Evolutionary conservation across 371 early-diverging fungal genomes (phyloP).

Genomic region (Massospora cicadina): DNA sequence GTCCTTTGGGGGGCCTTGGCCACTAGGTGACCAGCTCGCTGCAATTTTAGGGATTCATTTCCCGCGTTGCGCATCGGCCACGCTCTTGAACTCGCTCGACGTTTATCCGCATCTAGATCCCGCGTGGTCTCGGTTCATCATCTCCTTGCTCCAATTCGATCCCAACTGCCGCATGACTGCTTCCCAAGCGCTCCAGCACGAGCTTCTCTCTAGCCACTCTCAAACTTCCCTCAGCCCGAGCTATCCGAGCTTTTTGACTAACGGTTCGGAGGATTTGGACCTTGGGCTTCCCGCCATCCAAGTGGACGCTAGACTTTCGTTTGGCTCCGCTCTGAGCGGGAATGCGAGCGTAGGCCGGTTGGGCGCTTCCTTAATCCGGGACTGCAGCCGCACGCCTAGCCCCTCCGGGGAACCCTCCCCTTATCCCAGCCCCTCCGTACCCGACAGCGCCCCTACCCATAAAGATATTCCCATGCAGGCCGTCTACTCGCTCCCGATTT

Average conservation of each 20-base stretch:
- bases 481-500: neutral
- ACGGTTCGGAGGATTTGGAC: neutral
- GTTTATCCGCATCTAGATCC: neutral
- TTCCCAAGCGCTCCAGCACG: constrained; percentile 65
- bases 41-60: constrained; percentile 42
- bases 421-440: neutral
- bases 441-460: neutral
- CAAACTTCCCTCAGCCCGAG: neutral
- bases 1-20: constrained; percentile 37
- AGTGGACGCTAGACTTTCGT: neutral
- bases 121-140: constrained; percentile 41
- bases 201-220: constrained; percentile 42
- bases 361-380: neutral
- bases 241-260: neutral
- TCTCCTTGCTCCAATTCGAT: constrained; percentile 79
- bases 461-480: neutral
- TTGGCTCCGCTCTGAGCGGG: neutral
- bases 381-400: neutral
- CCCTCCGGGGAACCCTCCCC: neutral
- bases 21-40: constrained; percentile 41
- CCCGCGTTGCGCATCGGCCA: constrained; percentile 16
- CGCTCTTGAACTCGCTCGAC: neutral
- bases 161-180: constrained; percentile 79
- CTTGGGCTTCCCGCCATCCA: neutral
- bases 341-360: neutral